These are phyloP conservation scores for Pseudogymnoascus sp. DNA, from an alignment of 2,329 filamentous ascomycete species.

Conservation along the genomic window DNA sequence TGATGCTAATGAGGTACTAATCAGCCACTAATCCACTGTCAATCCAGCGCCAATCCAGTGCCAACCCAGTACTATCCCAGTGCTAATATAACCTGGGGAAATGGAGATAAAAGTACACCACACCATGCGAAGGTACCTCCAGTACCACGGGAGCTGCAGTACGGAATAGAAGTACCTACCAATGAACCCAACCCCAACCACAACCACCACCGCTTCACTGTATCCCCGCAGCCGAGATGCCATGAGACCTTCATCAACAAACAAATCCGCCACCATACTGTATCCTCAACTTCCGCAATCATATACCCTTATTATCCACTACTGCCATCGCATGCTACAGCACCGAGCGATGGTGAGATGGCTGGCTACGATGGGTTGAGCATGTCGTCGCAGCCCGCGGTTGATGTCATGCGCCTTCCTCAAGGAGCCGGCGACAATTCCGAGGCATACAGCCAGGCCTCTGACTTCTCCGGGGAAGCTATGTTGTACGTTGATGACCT, in stretches of 20 bases:
- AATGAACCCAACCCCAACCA: background rate
- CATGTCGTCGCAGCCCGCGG: slow-evolving; percentile 3
- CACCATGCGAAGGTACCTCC: background rate
- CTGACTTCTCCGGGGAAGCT: background rate
- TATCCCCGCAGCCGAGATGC: background rate
- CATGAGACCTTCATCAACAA: slow-evolving; percentile 5
- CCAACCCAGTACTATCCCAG: background rate
- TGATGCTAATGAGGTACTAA: background rate
- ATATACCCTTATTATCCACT: background rate
- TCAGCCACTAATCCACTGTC: background rate
- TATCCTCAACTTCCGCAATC: background rate
- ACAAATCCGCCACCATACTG: background rate
- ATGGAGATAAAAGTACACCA: background rate
- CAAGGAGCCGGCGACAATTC: background rate
- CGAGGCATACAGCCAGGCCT: background rate
- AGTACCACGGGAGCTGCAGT: background rate
- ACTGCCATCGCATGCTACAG: background rate
- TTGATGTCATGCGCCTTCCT: background rate
- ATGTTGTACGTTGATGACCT: slow-evolving; percentile 6
- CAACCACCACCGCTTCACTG: background rate
- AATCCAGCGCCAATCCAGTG: background rate
- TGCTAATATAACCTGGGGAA: slow-evolving; percentile 6
- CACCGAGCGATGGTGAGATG: slow-evolving; percentile 7
- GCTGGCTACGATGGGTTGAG: slow-evolving; percentile 7
- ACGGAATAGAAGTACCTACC: background rate